These are phyloP conservation scores for Cinnamomum chago DNA, from an alignment of 164 flowering plant species.

Conservation along the genomic window DNA sequence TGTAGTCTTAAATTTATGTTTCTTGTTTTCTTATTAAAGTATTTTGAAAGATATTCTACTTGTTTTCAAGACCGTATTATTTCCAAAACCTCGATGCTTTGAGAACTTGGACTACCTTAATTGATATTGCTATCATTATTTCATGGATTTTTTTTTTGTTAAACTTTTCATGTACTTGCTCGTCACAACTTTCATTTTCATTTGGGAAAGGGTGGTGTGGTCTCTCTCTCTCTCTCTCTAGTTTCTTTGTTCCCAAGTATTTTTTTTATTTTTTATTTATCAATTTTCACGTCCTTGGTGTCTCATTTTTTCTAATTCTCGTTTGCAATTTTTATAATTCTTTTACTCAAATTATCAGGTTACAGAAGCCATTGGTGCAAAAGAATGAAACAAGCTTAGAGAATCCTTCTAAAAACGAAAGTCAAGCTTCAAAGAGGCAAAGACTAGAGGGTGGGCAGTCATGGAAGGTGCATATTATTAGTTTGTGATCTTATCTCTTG, in stretches of 20 bases:
- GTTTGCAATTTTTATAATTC: not conserved
- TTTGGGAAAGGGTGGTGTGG: too few relatives aligned
- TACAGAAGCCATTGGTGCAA: conserved; percentile 23
- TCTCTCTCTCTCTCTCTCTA: not conserved
- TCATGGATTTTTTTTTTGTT: not conserved
- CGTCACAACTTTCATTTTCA: too few relatives aligned
- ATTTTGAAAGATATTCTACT: not conserved
- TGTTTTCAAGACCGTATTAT: not conserved
- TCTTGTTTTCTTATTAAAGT: not conserved
- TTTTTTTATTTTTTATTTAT: not conserved
- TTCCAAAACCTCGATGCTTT: not conserved
- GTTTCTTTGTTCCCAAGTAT: not conserved
- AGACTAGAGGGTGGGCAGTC: conserved; percentile 86
- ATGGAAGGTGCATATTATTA: conserved; percentile 46
- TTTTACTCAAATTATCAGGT: conserved; percentile 31
- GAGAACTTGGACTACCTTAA: not conserved
- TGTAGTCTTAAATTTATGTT: not conserved
- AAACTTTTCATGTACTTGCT: too few relatives aligned
- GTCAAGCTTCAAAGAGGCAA: conserved; percentile 90
- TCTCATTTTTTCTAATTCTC: not conserved
- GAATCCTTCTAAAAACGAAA: conserved; percentile 40
- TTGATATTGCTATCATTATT: not conserved
- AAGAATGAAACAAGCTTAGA: conserved; percentile 28
- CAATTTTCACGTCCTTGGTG: not conserved
- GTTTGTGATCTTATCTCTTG: conserved; percentile 1